These are phyloP conservation scores for Polyplosphaeria fusca DNA, from an alignment of 495 filamentous ascomycete species.

Conservation along the genomic window DNA sequence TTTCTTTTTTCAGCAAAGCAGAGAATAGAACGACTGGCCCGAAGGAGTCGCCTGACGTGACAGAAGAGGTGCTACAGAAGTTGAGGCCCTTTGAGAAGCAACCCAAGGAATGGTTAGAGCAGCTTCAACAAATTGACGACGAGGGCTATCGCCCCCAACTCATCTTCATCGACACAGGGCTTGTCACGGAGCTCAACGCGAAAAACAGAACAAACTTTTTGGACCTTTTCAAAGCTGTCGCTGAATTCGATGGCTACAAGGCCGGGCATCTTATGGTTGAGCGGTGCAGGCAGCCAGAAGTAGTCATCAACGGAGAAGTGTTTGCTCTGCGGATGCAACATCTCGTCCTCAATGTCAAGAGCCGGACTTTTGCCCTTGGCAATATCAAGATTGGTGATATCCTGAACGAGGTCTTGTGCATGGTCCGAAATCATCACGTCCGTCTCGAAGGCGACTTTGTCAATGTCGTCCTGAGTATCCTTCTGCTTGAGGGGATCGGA, in stretches of 20 bases:
- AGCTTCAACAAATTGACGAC: conserved; percentile 72
- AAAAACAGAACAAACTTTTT: conserved; percentile 88
- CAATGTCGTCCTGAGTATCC: conserved; percentile 93
- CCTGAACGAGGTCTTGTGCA: conserved; percentile 78
- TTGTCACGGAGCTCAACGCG: conserved; percentile 89
- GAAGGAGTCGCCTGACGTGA: conserved; percentile 62
- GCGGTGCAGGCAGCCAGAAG: conserved; percentile 84
- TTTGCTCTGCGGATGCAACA: conserved; percentile 97
- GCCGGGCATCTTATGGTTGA: conserved; percentile 96
- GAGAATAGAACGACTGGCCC: conserved; percentile 42
- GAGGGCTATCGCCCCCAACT: conserved; percentile 93
- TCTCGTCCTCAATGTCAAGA: conserved; percentile 85
- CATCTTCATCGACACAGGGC: conserved; percentile 95
- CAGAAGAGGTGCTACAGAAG: conserved; percentile 76
- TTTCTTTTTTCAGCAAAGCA: conserved; percentile 52
- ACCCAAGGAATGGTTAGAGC: conserved; percentile 64
- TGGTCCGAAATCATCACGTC: conserved; percentile 93
- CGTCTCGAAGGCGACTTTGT: conserved; percentile 96
- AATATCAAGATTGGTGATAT: conserved; percentile 97
- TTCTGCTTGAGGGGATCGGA: conserved; percentile 93
- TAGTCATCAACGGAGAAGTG: conserved; percentile 80
- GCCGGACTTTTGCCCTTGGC: conserved; percentile 82
- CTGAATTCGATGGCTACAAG: conserved; percentile 95
- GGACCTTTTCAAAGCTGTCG: conserved; percentile 91
- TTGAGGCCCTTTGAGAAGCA: conserved; percentile 68